Base-by-base conservation (phyloP, 352 stramenopile species). In the Phytophthora cactorum region DNA sequence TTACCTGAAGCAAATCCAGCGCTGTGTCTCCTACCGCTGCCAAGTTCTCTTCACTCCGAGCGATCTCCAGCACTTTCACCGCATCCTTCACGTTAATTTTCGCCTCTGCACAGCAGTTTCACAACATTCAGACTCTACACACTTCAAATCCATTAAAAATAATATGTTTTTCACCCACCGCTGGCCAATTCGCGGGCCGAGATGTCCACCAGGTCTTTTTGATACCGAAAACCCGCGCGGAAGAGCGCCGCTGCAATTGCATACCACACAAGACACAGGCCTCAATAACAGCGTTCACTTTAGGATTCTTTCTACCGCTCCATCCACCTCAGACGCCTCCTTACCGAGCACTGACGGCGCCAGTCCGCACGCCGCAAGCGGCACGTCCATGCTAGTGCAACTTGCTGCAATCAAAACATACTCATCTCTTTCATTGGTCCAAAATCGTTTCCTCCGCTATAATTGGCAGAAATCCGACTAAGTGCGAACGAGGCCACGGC, bases 161-260 rank as follows among this genome's bases (percentile, higher is more conserved):
- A 32, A 36, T 17, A 9, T 32, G 11, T 32, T n/a, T 29, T 51
- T 47, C 15, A 22, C 28, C 28, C 12, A 91, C 85, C 85, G 25
- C 78, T 86, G 2, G 80, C 72, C 31, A 93, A 70, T 59, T 90
- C 78, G n/a, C 85, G 67, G 7, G 78, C 77, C 7, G 76, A 81
- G 14, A 91, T 31, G 5, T 75, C 77, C 2, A 55, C n/a, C 0
- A 93, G 44, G 38, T 93, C 85, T 9, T 70, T 66, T 51, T 75
- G 74, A 56, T 86, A 87, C 15, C 84, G 78, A 41, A 93, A 90
- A 2, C 85, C 85, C 4, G 81, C 77, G 15, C 84, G 76, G 28
- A 90, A 77, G 32, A 93, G 78, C 52, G 76, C 70, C 22, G 67
- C 85, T 93, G n/a, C 12, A 43, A 38, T 31, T 31, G 12, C 22